phyloP scores from a whole-genome alignment of 192 early-diverging fungal species.

The Umbelopsis sp. region DNA sequence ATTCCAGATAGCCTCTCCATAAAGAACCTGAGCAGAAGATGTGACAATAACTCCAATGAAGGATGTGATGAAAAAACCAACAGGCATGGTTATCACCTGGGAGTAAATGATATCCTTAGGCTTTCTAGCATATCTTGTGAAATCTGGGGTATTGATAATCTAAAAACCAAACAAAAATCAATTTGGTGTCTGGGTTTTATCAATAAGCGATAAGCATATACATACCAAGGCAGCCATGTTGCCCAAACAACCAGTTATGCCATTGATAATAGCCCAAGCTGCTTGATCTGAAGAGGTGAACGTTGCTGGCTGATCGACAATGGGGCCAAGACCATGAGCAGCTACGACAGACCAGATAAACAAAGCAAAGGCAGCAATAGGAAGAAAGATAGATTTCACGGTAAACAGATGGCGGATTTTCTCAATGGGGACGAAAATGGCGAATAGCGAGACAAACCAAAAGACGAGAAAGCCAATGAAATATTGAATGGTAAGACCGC shows the following conservation, averaged over 20 bases:
- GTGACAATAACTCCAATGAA: conserved; percentile 30
- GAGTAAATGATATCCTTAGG: conserved; percentile 27
- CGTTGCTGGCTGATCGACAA: conserved; percentile 18
- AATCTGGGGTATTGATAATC: conserved; percentile 32
- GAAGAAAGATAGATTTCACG: conserved; percentile 19
- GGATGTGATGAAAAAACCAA: conserved; percentile 29
- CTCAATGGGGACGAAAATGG: conserved; percentile 19
- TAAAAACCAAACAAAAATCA: neutral
- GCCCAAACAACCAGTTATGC: conserved; percentile 22
- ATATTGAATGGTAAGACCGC: neutral
- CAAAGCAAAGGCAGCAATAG: conserved; percentile 27
- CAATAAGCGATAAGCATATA: neutral
- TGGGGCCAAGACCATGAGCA: conserved; percentile 24
- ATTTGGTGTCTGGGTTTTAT: no score
- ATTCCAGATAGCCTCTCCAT: conserved; percentile 26
- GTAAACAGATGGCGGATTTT: conserved; percentile 31
- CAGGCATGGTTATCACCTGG: conserved; percentile 26
- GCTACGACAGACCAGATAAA: conserved; percentile 31
- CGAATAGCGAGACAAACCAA: conserved; percentile 15
- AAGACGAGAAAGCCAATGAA: conserved; percentile 29
- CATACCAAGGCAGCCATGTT: conserved; percentile 33
- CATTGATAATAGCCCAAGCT: conserved; percentile 22
- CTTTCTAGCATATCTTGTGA: conserved; percentile 24
- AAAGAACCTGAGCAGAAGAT: conserved; percentile 1
- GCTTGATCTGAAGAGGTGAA: conserved; percentile 23